phyloP scores from a whole-genome alignment of 2,329 filamentous ascomycete genomes.

The Aplosporella prunicola region DNA sequence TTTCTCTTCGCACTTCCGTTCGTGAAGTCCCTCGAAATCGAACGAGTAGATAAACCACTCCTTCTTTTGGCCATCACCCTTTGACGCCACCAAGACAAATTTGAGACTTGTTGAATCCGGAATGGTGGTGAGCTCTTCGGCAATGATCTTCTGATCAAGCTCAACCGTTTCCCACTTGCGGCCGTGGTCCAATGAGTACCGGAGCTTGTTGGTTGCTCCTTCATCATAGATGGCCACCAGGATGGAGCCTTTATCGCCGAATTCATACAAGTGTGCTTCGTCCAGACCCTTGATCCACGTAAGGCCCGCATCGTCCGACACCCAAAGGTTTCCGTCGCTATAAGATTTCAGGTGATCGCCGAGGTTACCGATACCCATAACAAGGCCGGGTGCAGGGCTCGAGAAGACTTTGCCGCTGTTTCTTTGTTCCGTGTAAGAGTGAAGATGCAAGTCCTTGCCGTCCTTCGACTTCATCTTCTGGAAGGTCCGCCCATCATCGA shows the following conservation, averaged over 20 bases:
- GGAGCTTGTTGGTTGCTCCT: constrained; percentile 50
- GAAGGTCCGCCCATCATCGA: constrained; percentile 89
- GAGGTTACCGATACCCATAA: constrained; percentile 90
- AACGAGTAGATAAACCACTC: constrained; percentile 61
- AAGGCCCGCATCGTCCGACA: constrained; percentile 83
- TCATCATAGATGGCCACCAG: constrained; percentile 71
- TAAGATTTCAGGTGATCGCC: constrained; percentile 65
- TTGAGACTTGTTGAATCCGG: constrained; percentile 89
- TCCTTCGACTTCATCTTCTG: constrained; percentile 57
- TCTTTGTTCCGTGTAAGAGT: constrained; percentile 77
- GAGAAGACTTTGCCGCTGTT: constrained; percentile 86
- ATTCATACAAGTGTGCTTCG: constrained; percentile 89
- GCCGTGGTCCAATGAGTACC: constrained; percentile 85
- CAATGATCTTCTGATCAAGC: constrained; percentile 60
- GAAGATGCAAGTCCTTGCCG: constrained; percentile 66
- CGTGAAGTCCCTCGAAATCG: constrained; percentile 74
- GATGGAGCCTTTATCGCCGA: constrained; percentile 86
- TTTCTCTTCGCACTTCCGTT: constrained; percentile 62
- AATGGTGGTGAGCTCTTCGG: constrained; percentile 71
- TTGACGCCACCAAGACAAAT: constrained; percentile 66
- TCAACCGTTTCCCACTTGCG: constrained; percentile 68
- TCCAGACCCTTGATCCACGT: constrained; percentile 69
- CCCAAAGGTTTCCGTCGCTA: constrained; percentile 66
- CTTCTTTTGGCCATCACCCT: constrained; percentile 42
- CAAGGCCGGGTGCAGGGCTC: constrained; percentile 81